Evolutionary conservation across 2,329 filamentous ascomycete genomes (phyloP).

Genomic region (Rhynchosporium agropyri): DNA sequence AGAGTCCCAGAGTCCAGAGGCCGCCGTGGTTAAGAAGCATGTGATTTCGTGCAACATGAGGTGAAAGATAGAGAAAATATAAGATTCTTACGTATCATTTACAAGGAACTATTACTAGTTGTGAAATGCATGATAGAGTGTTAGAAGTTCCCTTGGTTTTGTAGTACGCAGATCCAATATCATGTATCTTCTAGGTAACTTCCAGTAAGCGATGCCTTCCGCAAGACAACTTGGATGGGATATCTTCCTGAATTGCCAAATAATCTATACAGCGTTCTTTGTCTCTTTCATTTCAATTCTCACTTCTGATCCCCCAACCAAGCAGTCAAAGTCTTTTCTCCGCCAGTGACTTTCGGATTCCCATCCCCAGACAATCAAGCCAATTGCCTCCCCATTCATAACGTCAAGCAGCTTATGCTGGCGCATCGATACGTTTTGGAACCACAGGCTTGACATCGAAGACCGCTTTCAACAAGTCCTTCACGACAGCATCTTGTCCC

Average conservation of each 20-base stretch:
- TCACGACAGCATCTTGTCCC: slow-evolving; percentile 76
- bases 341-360: background rate
- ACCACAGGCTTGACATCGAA: slow-evolving; percentile 78
- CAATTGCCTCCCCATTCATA: background rate
- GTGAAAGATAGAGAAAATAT: too few species aligned
- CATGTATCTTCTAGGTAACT: background rate
- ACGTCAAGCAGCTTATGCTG: slow-evolving; percentile 33
- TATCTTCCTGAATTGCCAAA: slow-evolving; percentile 35
- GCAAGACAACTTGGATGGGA: slow-evolving; percentile 21
- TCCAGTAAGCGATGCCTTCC: background rate
- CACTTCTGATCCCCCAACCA: background rate
- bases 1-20: too few species aligned
- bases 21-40: slow-evolving; percentile 20
- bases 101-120: background rate
- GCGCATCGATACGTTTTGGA: slow-evolving; percentile 46
- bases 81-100: too few species aligned
- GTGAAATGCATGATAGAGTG: background rate
- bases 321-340: background rate
- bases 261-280: slow-evolving; percentile 37
- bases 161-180: background rate
- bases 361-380: background rate
- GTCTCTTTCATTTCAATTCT: background rate
- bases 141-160: background rate
- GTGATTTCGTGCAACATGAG: slow-evolving; percentile 25
- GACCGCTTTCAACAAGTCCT: slow-evolving; percentile 82